Evolutionary conservation across 2,329 filamentous ascomycete genomes (phyloP).

Genomic region (Penicillium sp.): DNA sequence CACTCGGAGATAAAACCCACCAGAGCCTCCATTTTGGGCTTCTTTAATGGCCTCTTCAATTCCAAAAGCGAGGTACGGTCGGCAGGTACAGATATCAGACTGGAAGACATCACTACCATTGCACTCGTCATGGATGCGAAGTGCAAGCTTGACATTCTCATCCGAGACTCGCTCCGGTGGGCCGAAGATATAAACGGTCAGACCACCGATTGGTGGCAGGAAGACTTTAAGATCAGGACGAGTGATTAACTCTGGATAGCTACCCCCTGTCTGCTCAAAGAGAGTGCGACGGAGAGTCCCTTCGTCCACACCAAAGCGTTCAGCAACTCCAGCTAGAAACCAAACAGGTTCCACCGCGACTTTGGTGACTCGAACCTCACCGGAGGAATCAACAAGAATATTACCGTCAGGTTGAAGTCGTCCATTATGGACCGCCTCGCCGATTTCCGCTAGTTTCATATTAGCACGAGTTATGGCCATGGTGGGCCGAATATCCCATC

Average conservation of each 20-base stretch:
- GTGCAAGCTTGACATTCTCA: constrained; percentile 75
- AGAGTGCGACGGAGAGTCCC: constrained; percentile 81
- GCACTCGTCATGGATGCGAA: constrained; percentile 87
- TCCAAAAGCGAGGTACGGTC: constrained; percentile 91
- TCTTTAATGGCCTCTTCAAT: constrained; percentile 98
- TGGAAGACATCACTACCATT: constrained; percentile 98
- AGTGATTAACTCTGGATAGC: constrained; percentile 95
- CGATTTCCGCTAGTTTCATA: constrained; percentile 95
- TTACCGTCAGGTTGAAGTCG: constrained; percentile 81
- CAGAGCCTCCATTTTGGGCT: constrained; percentile 89
- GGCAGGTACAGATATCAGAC: constrained; percentile 94
- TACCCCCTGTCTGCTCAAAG: constrained; percentile 94
- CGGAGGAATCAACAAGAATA: constrained; percentile 81
- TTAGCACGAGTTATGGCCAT: constrained; percentile 92
- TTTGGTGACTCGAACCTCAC: constrained; percentile 92
- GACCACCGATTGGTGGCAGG: constrained; percentile 88
- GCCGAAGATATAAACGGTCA: constrained; percentile 97
- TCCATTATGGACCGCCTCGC: constrained; percentile 80
- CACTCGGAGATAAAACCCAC: background rate
- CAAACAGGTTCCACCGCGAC: constrained; percentile 94
- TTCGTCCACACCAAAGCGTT: constrained; percentile 91
- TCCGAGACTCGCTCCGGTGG: constrained; percentile 94
- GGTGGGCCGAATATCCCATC: constrained; percentile 77
- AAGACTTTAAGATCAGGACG: constrained; percentile 94
- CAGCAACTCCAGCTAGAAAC: constrained; percentile 85